A percentile compares a stretch with the other conserved stretches of the same genome.
Evolutionary conservation across 2,329 filamentous ascomycete genomes (phyloP).

Genomic region (Sclerotinia minor): DNA sequence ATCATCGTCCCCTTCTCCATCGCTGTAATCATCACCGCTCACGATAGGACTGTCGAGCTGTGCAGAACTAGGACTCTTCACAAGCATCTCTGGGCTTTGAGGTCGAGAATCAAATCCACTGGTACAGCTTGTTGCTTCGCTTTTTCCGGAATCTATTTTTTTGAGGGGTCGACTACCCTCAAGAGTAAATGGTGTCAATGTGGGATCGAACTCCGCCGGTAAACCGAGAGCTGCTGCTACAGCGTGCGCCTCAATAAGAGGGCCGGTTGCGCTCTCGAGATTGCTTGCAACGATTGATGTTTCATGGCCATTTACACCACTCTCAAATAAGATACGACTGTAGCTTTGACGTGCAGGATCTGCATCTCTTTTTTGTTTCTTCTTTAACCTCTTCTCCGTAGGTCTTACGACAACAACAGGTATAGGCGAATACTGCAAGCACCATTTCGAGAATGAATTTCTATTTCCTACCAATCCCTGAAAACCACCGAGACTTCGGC

Average conservation of each 20-base stretch:
- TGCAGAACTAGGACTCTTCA: slow-evolving; percentile 47
- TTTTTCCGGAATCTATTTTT: slow-evolving; percentile 37
- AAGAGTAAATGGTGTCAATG: slow-evolving; percentile 56
- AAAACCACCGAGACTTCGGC: slow-evolving; percentile 67
- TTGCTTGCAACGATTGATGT: slow-evolving; percentile 34
- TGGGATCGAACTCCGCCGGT: slow-evolving; percentile 63
- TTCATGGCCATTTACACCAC: slow-evolving; percentile 44
- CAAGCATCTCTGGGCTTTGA: slow-evolving; percentile 44
- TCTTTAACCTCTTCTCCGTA: slow-evolving; percentile 67
- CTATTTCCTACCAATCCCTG: slow-evolving; percentile 65
- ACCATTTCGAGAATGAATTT: slow-evolving; percentile 70
- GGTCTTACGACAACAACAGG: slow-evolving; percentile 74
- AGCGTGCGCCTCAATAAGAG: slow-evolving; percentile 64
- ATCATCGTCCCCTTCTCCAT: slow-evolving; percentile 43
- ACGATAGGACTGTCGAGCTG: slow-evolving; percentile 36
- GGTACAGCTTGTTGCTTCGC: slow-evolving; percentile 32
- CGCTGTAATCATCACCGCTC: slow-evolving; percentile 44
- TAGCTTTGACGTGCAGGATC: slow-evolving; percentile 65
- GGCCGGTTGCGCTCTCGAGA: slow-evolving; percentile 39
- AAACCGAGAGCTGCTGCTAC: slow-evolving; percentile 64
- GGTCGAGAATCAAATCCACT: slow-evolving; percentile 41
- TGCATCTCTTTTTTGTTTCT: slow-evolving; percentile 66
- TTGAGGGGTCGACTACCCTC: slow-evolving; percentile 30
- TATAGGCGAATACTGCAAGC: slow-evolving; percentile 71
- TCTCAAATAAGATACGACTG: slow-evolving; percentile 63